These are phyloP conservation scores for Aureobasidium zeae DNA, from an alignment of 2,329 filamentous ascomycete species.

Conservation along the genomic window DNA sequence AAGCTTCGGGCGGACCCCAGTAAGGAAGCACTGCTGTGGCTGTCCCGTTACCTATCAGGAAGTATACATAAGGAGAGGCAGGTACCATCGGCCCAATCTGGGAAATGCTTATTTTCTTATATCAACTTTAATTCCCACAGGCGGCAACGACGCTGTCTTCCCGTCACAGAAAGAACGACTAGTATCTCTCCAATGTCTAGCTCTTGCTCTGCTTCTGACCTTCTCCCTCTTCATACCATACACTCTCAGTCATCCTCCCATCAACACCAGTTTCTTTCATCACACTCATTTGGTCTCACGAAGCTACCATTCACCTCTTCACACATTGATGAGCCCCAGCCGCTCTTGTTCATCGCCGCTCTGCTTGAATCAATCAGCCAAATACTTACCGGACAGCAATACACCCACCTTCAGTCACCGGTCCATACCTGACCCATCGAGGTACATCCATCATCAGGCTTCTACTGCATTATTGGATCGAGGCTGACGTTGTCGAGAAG, in stretches of 20 bases:
- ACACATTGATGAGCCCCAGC: background rate
- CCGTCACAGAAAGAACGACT: conserved; percentile 2
- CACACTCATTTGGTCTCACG: conserved; percentile 12
- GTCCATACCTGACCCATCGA: background rate
- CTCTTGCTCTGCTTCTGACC: background rate
- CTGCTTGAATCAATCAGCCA: conserved; percentile 5
- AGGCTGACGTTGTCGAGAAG: conserved; percentile 1
- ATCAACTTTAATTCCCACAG: background rate
- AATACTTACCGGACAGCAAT: conserved; percentile 4
- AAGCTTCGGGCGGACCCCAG: too few relatives aligned
- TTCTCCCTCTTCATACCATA: background rate
- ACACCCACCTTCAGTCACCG: background rate
- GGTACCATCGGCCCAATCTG: background rate
- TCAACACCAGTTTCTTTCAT: background rate
- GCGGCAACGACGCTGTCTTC: background rate
- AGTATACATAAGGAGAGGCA: conserved; percentile 6
- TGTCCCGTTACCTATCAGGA: too few relatives aligned
- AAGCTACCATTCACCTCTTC: background rate
- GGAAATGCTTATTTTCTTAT: conserved; percentile 5
- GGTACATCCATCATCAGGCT: background rate
- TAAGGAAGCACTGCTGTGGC: too few relatives aligned
- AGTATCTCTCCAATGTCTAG: background rate
- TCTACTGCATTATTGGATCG: conserved; percentile 1
- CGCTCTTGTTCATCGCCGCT: background rate
- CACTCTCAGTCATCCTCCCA: background rate